These are phyloP conservation scores for Biscutella laevigata DNA, from an alignment of 441 rosid species.

Conservation along the genomic window DNA sequence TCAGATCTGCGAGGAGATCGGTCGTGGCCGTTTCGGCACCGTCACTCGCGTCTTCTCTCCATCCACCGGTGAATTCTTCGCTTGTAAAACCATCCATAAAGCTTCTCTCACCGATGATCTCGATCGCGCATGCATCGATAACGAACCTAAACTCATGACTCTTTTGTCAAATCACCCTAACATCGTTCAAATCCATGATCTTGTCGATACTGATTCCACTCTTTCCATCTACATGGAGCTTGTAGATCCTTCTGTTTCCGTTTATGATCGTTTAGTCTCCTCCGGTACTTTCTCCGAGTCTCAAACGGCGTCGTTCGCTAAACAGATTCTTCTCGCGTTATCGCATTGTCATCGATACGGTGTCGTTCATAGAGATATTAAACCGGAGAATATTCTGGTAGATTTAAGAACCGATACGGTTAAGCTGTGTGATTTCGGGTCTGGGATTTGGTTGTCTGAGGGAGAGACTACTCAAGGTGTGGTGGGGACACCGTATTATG, in stretches of 20 bases:
- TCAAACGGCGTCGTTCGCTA: constrained; percentile 31
- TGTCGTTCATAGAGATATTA: constrained; percentile 55
- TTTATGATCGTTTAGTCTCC: constrained; percentile 37
- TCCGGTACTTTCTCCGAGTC: constrained; percentile 32
- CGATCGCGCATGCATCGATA: constrained; percentile 63
- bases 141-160: constrained; percentile 67
- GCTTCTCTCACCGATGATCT: constrained; percentile 46
- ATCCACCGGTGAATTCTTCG: constrained; percentile 38
- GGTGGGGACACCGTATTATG: constrained; percentile 90
- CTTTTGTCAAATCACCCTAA: constrained; percentile 53
- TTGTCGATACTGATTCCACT: constrained; percentile 42
- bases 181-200: constrained; percentile 56
- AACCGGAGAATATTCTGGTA: constrained; percentile 51
- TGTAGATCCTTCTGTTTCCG: constrained; percentile 41
- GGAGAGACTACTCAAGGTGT: constrained; percentile 38
- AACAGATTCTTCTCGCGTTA: constrained; percentile 40
- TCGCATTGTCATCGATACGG: constrained; percentile 51
- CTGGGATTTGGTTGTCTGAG: constrained; percentile 41
- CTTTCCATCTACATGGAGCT: constrained; percentile 60
- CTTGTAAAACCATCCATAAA: constrained; percentile 62
- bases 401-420: constrained; percentile 28
- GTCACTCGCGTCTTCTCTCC: constrained; percentile 59
- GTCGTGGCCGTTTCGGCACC: constrained; percentile 86
- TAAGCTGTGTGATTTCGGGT: constrained; percentile 59
- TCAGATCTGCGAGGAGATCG: constrained; percentile 72